Evolutionary conservation across 2,329 filamentous ascomycete species (phyloP).

Genomic region (Penicillium sp.): DNA sequence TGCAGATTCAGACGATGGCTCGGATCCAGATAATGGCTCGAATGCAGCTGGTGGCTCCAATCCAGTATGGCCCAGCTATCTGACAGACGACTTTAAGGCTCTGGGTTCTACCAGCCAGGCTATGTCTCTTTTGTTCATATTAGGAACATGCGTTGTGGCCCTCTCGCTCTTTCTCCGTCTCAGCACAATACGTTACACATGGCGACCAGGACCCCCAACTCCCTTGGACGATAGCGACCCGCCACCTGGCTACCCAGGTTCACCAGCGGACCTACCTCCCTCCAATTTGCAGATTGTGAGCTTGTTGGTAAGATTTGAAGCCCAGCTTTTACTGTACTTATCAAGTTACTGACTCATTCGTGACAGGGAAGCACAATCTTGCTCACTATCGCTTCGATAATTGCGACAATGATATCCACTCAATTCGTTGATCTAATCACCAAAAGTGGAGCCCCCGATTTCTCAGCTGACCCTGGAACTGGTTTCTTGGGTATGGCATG

Average conservation of each 20-base stretch:
- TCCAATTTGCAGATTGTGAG: not conserved
- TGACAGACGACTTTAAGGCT: slow-evolving; percentile 2
- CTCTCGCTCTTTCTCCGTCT: slow-evolving; percentile 1
- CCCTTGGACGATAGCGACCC: not conserved
- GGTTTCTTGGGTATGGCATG: slow-evolving; percentile 9
- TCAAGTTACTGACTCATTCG: not conserved
- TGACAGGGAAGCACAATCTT: not conserved
- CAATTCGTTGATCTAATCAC: not conserved
- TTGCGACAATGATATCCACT: not conserved
- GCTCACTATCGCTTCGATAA: not conserved
- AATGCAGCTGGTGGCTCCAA: not conserved
- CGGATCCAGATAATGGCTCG: not conserved
- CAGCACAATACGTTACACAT: not conserved
- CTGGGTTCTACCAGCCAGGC: not conserved
- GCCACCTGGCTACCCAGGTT: slow-evolving; percentile 1
- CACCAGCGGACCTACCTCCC: not conserved
- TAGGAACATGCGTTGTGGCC: not conserved
- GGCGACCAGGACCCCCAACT: not conserved
- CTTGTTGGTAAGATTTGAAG: not conserved
- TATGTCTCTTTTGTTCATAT: slow-evolving; percentile 4
- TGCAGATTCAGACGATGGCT: too few relatives aligned
- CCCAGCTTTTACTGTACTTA: not conserved
- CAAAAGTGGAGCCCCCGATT: not conserved
- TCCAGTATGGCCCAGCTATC: not conserved
- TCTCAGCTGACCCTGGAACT: not conserved